Evolutionary conservation across 148 eudicot species (phyloP).

Genomic region (Rhododendron mucronatum): DNA sequence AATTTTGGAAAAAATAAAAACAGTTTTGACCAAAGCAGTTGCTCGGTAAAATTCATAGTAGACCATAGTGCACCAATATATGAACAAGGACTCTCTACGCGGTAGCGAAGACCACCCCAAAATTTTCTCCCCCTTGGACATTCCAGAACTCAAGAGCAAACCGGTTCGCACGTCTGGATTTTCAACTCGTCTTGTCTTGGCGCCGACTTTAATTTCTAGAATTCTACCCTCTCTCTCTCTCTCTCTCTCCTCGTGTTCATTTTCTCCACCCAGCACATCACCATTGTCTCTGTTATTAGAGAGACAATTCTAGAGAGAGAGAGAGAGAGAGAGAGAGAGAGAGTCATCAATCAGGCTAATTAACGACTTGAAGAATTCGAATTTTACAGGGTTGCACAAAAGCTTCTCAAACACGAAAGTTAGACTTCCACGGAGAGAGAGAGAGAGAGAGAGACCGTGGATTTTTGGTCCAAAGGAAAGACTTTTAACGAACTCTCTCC

Average conservation of each 20-base stretch:
- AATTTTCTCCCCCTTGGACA: neutral
- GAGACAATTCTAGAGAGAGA: constrained; percentile 5
- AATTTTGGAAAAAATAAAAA: too few relatives aligned
- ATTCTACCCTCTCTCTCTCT: neutral
- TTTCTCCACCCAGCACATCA: neutral
- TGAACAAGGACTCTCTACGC: neutral
- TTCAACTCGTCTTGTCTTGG: neutral
- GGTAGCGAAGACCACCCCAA: neutral
- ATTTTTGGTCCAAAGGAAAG: neutral
- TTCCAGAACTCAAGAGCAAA: neutral
- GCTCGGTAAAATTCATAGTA: neutral
- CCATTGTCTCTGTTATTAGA: neutral
- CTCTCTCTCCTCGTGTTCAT: neutral
- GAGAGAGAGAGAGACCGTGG: neutral
- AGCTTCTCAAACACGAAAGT: constrained; percentile 7
- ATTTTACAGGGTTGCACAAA: neutral
- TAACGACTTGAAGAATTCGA: neutral
- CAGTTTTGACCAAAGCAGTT: too few relatives aligned
- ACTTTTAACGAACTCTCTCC: neutral
- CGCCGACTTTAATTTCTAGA: neutral
- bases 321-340: constrained; percentile 12
- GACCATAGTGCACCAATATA: neutral
- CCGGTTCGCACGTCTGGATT: neutral
- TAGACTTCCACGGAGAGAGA: constrained; percentile 7
- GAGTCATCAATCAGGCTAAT: neutral